Evolutionary conservation across 805 yeast species (phyloP), one percentile per base, ranked within the genome.

Genomic region (Kodamaea lidongshanica): DNA sequence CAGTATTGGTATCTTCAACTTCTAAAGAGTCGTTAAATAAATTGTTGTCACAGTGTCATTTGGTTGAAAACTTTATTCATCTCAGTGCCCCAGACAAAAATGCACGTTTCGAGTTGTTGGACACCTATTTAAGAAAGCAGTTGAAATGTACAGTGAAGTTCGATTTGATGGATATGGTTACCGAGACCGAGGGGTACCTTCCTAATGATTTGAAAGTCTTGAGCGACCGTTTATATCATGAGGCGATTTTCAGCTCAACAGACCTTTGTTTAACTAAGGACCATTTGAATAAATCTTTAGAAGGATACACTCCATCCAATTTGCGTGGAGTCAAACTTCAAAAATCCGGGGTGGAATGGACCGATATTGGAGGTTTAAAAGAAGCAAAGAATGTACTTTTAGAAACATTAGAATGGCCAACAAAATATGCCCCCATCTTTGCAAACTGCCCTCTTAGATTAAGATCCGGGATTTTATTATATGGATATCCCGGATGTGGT

Each of bases 401-500:
- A 30, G 97, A 89, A 50, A 92, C 97, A 0, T 58, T 89, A 19
- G 97, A 92, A 48, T 89, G 96, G 96, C 98, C 98, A 2, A 85
- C 95, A 1, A 86, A 79, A 46, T 89, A 89, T 50, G 94, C 95
- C 0, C 96, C 96, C 5, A 85, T 89, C n/a, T 89, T 92, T 56
- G 78, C 79, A 11, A 76, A 75, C 38, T 85, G 95, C 46, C 95
- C 97, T 0, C 61, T 89, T 30, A 61, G 97, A 33, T 64, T 89
- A 30, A 69, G 97, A 45, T 85, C 96, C 0, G 98, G 98, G 29
- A 74, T 89, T 14, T 60, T 89, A 29, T 68, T 89, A 9, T 89
- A 89, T 54, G 98, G 98, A 0, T 89, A 85, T 50, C 97, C 98
- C 0, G 98, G 98, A 2, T 89, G 98, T 58, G 98, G 98, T 26